These are phyloP conservation scores for Ceriops tagal DNA, from an alignment of 345 rosid genomes.

Conservation along the genomic window DNA sequence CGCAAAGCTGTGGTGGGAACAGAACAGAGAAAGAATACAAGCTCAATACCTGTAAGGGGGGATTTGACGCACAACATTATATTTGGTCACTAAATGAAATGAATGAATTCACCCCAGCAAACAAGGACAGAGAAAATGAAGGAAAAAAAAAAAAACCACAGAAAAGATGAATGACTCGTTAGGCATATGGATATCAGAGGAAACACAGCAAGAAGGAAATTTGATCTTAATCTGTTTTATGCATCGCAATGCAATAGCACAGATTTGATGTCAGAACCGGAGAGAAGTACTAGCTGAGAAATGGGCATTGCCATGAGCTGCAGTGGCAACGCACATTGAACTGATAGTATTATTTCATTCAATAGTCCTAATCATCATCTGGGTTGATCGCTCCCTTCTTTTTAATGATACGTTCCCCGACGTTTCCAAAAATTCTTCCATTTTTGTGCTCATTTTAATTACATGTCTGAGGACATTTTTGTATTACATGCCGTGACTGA, in stretches of 20 bases:
- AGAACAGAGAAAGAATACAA: conserved; percentile 97
- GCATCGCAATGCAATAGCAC: background rate
- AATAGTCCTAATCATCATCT: background rate
- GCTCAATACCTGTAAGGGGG: conserved; percentile 62
- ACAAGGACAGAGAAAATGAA: too few species aligned
- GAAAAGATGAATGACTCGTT: conserved; percentile 1
- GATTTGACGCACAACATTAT: background rate
- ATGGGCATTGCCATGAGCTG: background rate
- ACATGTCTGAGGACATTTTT: too few species aligned
- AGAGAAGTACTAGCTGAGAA: conserved; percentile 1
- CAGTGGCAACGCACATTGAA: background rate
- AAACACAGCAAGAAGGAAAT: background rate
- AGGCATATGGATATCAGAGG: background rate
- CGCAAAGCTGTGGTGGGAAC: conserved; percentile 98
- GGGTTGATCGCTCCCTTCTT: conserved; percentile 5
- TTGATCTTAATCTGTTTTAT: conserved; percentile 23
- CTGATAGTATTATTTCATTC: conserved; percentile 8
- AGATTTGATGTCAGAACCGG: conserved; percentile 1
- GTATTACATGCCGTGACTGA: too few species aligned
- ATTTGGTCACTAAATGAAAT: conserved; percentile 1
- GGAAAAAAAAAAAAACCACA: background rate
- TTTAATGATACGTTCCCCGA: background rate
- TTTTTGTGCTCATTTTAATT: conserved; percentile 11
- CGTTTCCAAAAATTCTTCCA: conserved; percentile 3
- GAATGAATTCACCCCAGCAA: background rate